These are phyloP conservation scores for Marchantia polymorpha DNA, from an alignment of 225 moss, liverwort and hornwort genomes.

Conservation along the genomic window DNA sequence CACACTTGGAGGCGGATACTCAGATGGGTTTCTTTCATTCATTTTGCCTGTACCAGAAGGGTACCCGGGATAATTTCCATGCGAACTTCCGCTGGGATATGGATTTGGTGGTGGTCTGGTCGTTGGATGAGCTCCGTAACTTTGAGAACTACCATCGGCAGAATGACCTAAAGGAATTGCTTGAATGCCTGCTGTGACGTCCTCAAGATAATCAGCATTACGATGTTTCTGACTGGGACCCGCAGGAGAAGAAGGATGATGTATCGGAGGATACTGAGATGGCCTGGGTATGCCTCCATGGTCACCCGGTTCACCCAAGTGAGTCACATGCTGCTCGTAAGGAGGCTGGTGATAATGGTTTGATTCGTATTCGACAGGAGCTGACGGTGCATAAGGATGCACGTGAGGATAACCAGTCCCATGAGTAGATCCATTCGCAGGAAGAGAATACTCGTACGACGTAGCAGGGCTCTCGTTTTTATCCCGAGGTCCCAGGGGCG, in stretches of 20 bases:
- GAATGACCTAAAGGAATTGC: slow-evolving; percentile 15
- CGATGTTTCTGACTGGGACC: slow-evolving; percentile 10
- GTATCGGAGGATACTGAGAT: slow-evolving; percentile 25
- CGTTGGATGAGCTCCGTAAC: slow-evolving; percentile 11
- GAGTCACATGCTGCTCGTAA: slow-evolving; percentile 22
- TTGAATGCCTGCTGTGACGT: slow-evolving; percentile 32
- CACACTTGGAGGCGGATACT: slow-evolving; percentile 2
- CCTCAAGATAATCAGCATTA: slow-evolving; percentile 26
- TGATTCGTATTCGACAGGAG: slow-evolving; percentile 19
- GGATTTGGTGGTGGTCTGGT: slow-evolving; percentile 11
- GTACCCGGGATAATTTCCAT: slow-evolving; percentile 8
- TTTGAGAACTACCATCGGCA: slow-evolving; percentile 6
- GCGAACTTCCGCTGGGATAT: slow-evolving; percentile 10
- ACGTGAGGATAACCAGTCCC: slow-evolving; percentile 13
- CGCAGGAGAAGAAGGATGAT: not conserved
- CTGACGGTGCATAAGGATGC: slow-evolving; percentile 2
- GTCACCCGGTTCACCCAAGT: slow-evolving; percentile 1
- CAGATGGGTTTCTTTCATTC: not conserved
- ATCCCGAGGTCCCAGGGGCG: not conserved
- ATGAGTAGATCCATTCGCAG: slow-evolving; percentile 22
- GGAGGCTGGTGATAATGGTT: slow-evolving; percentile 28
- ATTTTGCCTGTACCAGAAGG: not conserved
- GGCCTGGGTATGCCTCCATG: slow-evolving; percentile 13
- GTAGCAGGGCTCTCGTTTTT: not conserved
- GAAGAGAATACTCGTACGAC: not conserved